Percentiles rank a stretch among this genome's conserved stretches.
Evolutionary conservation across 805 yeast genomes (phyloP).

Genomic region (Monosporozyma servazzii): DNA sequence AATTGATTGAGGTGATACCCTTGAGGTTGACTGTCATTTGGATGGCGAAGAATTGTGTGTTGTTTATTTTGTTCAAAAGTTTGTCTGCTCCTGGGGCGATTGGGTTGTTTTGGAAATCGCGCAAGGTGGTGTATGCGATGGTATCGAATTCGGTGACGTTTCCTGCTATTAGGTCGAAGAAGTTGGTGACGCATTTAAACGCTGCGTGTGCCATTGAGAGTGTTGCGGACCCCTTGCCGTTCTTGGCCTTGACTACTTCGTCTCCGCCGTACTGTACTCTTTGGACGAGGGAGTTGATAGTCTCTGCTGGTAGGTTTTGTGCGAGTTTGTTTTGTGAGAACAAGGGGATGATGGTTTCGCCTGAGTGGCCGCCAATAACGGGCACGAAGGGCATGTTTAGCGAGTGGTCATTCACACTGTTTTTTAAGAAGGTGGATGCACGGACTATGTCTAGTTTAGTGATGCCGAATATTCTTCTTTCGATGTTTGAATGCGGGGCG

Average conservation of each 20-base stretch:
- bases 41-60: conserved; percentile 45
- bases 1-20: conserved; percentile 50
- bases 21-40: conserved; percentile 47
- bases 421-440: conserved; percentile 65
- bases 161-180: conserved; percentile 29
- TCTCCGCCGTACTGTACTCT: conserved; percentile 96
- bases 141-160: conserved; percentile 36
- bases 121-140: conserved; percentile 44
- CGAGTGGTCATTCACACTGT: conserved; percentile 40
- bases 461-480: conserved; percentile 74
- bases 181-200: conserved; percentile 57
- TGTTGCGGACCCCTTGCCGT: conserved; percentile 92
- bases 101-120: conserved; percentile 40
- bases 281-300: conserved; percentile 54
- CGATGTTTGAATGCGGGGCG: conserved; percentile 47
- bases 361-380: conserved; percentile 89
- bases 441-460: conserved; percentile 83
- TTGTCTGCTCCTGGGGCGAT: conserved; percentile 16
- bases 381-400: conserved; percentile 42
- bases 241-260: conserved; percentile 91
- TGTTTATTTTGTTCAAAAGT: conserved; percentile 12
- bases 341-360: conserved; percentile 87
- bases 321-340: conserved; percentile 35
- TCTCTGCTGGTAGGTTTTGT: conserved; percentile 26
- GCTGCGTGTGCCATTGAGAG: conserved; percentile 95